phyloP scores from a whole-genome alignment of 1,284 basidiomycete species.

The Dichomitus squalens region DNA sequence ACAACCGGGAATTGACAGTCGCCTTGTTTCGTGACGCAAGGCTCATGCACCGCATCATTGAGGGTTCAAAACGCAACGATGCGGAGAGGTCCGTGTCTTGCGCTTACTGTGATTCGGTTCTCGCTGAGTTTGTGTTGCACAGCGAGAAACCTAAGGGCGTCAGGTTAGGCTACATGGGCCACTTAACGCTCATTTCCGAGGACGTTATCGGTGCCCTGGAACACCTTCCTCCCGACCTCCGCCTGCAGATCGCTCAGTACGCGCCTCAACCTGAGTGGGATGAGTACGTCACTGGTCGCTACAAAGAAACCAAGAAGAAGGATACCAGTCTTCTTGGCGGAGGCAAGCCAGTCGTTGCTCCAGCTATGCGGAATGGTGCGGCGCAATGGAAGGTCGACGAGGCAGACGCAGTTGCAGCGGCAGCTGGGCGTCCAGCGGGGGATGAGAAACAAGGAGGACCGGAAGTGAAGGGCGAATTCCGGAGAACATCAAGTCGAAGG shows the following conservation, averaged over 20 bases:
- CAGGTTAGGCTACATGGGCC: slow-evolving; percentile 95
- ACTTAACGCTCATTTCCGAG: slow-evolving; percentile 91
- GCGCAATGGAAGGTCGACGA: slow-evolving; percentile 74
- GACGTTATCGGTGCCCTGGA: slow-evolving; percentile 86
- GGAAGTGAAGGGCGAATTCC: slow-evolving; percentile 58
- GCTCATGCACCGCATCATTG: slow-evolving; percentile 82
- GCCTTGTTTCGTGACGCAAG: slow-evolving; percentile 80
- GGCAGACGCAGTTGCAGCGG: slow-evolving; percentile 47
- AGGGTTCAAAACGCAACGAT: slow-evolving; percentile 82
- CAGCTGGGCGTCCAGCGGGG: slow-evolving; percentile 15
- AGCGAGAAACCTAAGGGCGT: slow-evolving; percentile 71
- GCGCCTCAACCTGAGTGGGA: slow-evolving; percentile 86
- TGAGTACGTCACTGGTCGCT: slow-evolving; percentile 81
- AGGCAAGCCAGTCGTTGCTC: slow-evolving; percentile 66
- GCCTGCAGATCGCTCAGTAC: slow-evolving; percentile 59
- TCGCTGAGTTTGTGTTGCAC: neutral
- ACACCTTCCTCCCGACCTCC: slow-evolving; percentile 84
- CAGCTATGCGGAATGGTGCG: slow-evolving; percentile 37
- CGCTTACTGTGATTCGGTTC: too few relatives aligned
- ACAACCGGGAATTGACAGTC: slow-evolving; percentile 81
- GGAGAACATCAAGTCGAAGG: slow-evolving; percentile 47
- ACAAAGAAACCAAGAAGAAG: slow-evolving; percentile 83
- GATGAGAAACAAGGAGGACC: slow-evolving; percentile 22
- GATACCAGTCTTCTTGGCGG: slow-evolving; percentile 85
- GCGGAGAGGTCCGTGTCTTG: slow-evolving; percentile 57